Evolutionary conservation across 371 early-diverging fungal species (phyloP).

Genomic region (Apophysomyces trapeziformis): DNA sequence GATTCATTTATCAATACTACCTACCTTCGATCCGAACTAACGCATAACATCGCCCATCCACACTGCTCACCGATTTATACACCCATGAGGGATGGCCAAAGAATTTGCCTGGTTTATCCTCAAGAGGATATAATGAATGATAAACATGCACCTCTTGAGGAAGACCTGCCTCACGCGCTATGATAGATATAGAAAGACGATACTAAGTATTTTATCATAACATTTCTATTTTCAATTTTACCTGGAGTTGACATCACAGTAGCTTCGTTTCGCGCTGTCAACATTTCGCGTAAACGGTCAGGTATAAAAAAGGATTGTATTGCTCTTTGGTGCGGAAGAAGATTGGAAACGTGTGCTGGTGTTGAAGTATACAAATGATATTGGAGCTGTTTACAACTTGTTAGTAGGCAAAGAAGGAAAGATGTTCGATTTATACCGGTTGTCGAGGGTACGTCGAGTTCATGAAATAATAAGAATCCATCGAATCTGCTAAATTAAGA

Average conservation of each 20-base stretch:
- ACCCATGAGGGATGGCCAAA: conserved; percentile 81
- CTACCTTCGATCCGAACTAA: conserved; percentile 83
- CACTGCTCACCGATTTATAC: conserved; percentile 82
- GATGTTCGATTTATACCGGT: conserved; percentile 31
- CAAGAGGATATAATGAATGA: conserved; percentile 79
- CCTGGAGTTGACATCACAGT: conserved; percentile 62
- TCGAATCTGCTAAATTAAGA: conserved; percentile 21
- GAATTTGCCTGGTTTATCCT: conserved; percentile 53
- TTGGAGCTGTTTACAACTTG: conserved; percentile 53
- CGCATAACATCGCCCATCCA: conserved; percentile 85
- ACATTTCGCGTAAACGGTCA: conserved; percentile 78
- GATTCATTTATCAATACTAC: neutral
- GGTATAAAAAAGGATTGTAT: conserved; percentile 84
- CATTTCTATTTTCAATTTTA: conserved; percentile 22
- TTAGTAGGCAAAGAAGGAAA: neutral
- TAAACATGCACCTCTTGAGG: conserved; percentile 60
- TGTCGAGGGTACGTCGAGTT: conserved; percentile 43
- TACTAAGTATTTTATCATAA: neutral
- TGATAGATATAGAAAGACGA: neutral
- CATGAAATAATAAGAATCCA: conserved; percentile 49
- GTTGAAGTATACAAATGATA: conserved; percentile 79
- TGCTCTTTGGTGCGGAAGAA: conserved; percentile 75
- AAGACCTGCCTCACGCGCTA: conserved; percentile 58
- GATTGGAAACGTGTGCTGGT: conserved; percentile 72
- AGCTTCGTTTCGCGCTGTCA: conserved; percentile 76